Conservation (phyloP, 345 rosid genomes). For the Brassica juncea region DNA sequence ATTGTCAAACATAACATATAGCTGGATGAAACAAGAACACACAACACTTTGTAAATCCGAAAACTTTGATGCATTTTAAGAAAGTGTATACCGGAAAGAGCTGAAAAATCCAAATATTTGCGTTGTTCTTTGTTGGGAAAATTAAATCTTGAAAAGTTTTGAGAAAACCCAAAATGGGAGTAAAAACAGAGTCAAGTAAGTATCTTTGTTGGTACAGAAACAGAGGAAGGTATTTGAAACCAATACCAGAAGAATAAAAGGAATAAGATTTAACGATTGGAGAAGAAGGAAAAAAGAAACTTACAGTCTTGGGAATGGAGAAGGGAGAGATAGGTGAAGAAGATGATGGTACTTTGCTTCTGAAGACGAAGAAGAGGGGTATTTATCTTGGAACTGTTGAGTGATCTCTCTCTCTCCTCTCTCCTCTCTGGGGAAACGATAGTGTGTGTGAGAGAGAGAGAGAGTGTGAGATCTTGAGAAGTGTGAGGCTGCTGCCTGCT, state of each 20-base stretch:
- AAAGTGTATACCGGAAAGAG: not conserved
- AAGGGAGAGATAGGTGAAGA: not conserved
- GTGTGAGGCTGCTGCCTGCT: constrained; percentile 9
- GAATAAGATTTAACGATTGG: not conserved
- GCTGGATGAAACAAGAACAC: not conserved
- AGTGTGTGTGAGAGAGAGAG: not conserved
- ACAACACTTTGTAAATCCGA: not conserved
- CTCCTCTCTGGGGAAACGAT: constrained; percentile 19
- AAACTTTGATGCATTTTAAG: not conserved
- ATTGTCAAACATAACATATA: constrained; percentile 6
- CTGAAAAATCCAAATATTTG: constrained; percentile 14
- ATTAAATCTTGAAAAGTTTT: constrained; percentile 9
- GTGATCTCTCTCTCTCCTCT: not conserved
- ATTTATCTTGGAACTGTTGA: constrained; percentile 19
- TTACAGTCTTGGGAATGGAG: constrained; percentile 18
- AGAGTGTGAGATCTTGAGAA: constrained; percentile 35
- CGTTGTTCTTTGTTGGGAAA: not conserved
- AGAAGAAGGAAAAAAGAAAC: constrained; percentile 16
- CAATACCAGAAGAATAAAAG: not conserved
- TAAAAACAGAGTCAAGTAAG: constrained; percentile 3
- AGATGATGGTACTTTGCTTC: not conserved
- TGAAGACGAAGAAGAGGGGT: not conserved
- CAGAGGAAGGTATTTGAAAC: not conserved
- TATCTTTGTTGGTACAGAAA: not conserved
- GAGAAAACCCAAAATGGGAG: not conserved